Evolutionary conservation across 202 grass and related monocot species (phyloP).

Genomic region (Brachypodium distachyon): DNA sequence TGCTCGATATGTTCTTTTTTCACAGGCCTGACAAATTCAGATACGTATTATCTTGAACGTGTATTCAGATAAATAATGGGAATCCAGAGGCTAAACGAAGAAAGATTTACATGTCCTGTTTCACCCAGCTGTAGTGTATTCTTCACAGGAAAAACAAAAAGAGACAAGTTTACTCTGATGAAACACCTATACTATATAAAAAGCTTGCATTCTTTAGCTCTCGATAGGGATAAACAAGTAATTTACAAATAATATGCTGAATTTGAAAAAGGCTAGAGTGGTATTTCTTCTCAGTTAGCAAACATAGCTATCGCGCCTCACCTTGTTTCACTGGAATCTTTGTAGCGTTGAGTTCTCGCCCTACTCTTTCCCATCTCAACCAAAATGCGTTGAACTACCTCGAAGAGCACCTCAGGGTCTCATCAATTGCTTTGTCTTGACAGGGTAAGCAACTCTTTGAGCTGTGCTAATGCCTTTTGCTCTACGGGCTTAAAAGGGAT

Average conservation of each 20-base stretch:
- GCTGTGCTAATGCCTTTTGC: slow-evolving; percentile 32
- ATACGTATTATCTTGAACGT: no score
- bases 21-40: no score
- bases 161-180: no score
- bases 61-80: no score
- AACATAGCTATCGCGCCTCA: neutral
- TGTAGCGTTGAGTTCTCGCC: neutral
- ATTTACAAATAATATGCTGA: slow-evolving; percentile 4
- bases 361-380: neutral
- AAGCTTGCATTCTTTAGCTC: neutral
- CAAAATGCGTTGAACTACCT: neutral
- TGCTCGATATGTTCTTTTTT: no score
- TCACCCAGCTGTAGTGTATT: no score
- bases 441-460: slow-evolving; percentile 49
- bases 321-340: neutral
- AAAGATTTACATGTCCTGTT: no score
- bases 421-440: neutral
- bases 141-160: no score
- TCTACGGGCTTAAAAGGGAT: slow-evolving; percentile 73
- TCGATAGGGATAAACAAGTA: neutral
- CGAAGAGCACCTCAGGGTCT: neutral
- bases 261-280: neutral
- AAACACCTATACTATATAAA: neutral
- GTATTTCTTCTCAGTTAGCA: neutral
- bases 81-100: no score